Evolutionary conservation across 2,329 filamentous ascomycete species (phyloP).

Genomic region (Pestalotiopsis sp.): DNA sequence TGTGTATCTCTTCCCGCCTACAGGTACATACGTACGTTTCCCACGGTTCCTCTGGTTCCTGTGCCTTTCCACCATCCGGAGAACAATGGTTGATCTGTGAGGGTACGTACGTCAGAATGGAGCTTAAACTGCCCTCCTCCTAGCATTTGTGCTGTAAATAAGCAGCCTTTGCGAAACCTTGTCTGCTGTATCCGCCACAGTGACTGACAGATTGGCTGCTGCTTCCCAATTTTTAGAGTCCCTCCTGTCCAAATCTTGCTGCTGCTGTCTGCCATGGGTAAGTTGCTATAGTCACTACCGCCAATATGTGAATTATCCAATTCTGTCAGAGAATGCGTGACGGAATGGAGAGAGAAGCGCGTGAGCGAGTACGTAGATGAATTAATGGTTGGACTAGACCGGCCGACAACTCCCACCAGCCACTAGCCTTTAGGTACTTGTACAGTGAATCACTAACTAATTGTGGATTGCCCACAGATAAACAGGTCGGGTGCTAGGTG

Average conservation of each 20-base stretch:
- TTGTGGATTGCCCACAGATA: constrained; percentile 12
- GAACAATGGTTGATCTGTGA: background rate
- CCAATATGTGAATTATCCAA: background rate
- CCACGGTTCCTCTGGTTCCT: background rate
- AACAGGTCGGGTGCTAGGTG: constrained; percentile 11
- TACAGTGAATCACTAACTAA: too few species aligned
- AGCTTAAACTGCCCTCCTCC: background rate
- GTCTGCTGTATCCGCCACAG: background rate
- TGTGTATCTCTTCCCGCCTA: too few species aligned
- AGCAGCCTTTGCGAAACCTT: background rate
- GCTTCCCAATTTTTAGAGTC: background rate
- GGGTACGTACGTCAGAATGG: background rate
- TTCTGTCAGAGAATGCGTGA: background rate
- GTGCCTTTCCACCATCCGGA: background rate
- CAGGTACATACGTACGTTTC: background rate
- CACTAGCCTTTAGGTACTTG: background rate
- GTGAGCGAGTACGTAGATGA: background rate
- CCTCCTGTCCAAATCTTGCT: background rate
- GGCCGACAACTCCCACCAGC: background rate
- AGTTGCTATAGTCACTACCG: background rate
- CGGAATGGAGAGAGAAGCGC: background rate
- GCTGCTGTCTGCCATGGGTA: background rate
- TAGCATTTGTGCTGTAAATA: background rate
- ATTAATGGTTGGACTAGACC: background rate
- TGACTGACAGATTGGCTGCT: background rate